Conservation (phyloP, 345 rosid species). For the Adansonia digitata region DNA sequence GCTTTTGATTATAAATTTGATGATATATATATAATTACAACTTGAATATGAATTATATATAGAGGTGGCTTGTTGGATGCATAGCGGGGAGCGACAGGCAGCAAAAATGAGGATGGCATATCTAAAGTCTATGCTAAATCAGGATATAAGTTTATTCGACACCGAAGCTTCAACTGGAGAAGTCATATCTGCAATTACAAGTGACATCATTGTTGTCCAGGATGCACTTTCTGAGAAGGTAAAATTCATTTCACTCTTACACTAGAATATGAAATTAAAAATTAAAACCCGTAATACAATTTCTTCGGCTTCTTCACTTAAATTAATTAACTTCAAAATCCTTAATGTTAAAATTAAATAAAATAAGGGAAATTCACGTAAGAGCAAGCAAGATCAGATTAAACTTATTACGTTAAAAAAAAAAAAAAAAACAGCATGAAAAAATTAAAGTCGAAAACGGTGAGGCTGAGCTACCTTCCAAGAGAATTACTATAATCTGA, state of each 20-base stretch:
- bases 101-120: constrained; percentile 95
- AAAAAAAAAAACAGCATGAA: too few species aligned
- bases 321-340: background rate
- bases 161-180: constrained; percentile 95
- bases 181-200: constrained; percentile 84
- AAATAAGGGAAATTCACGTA: background rate
- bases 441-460: too few species aligned
- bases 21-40: background rate
- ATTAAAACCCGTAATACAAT: too few species aligned
- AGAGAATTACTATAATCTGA: background rate
- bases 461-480: background rate
- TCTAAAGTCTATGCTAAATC: constrained; percentile 75
- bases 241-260: too few species aligned
- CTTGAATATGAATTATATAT: constrained; percentile 9
- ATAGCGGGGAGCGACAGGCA: constrained; percentile 91
- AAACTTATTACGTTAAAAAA: too few species aligned
- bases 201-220: constrained; percentile 82
- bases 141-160: constrained; percentile 85
- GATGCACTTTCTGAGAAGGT: constrained; percentile 99
- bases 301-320: too few species aligned
- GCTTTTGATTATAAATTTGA: too few species aligned
- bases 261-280: too few species aligned
- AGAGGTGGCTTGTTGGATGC: constrained; percentile 99
- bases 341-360: background rate
- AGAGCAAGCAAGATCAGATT: background rate